Percentiles rank a stretch among this genome's conserved stretches.
Evolutionary conservation across 176 grass and related monocot species (phyloP).

Genomic region (Guadua angustifolia): DNA sequence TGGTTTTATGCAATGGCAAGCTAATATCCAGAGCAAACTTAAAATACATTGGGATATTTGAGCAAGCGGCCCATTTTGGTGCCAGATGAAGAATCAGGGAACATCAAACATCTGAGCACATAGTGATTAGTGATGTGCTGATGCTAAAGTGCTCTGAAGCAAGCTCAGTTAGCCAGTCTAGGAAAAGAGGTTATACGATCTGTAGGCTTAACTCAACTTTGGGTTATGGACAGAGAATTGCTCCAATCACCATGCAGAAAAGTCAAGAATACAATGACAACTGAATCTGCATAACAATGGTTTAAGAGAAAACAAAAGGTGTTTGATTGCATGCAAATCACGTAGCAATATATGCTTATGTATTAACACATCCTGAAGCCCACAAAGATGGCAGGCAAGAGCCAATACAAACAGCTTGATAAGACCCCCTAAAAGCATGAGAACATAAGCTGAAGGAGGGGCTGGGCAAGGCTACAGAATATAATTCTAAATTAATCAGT

Average conservation of each 20-base stretch:
- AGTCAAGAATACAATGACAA: background rate
- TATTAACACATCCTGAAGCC: background rate
- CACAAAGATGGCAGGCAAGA: slow-evolving; percentile 20
- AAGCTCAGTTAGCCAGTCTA: background rate
- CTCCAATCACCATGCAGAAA: slow-evolving; percentile 1
- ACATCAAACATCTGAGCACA: slow-evolving; percentile 6
- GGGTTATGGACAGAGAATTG: background rate
- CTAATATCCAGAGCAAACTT: background rate
- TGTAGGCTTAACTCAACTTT: background rate
- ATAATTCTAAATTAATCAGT: slow-evolving; percentile 1
- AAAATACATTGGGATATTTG: too few species aligned
- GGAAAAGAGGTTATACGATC: background rate
- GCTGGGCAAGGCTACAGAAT: background rate
- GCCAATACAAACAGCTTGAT: background rate
- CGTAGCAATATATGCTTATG: background rate
- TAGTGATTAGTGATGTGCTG: slow-evolving; percentile 13
- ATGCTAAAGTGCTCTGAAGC: slow-evolving; percentile 44
- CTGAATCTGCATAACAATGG: background rate
- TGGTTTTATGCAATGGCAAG: slow-evolving; percentile 6
- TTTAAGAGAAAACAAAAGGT: slow-evolving; percentile 13
- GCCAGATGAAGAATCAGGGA: slow-evolving; percentile 25
- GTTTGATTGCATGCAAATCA: slow-evolving; percentile 10
- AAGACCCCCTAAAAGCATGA: background rate
- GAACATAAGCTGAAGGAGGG: background rate
- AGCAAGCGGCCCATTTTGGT: background rate